phyloP scores from a whole-genome alignment of 257 asterid species.

The Scutellaria barbata region DNA sequence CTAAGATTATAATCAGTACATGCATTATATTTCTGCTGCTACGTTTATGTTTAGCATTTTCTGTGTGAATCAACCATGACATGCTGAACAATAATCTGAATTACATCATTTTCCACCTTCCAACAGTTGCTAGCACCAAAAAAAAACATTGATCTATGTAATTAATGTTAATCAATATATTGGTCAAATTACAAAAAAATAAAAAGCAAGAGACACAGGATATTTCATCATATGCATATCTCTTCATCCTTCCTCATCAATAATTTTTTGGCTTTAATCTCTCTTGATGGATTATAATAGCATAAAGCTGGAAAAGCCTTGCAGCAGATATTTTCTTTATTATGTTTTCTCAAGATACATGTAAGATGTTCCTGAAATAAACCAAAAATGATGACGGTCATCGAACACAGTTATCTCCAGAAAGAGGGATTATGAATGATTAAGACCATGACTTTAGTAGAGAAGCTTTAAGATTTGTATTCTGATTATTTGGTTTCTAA shows the following conservation, averaged over 20 bases:
- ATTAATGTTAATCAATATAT: no score
- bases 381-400: not conserved
- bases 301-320: not conserved
- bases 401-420: no score
- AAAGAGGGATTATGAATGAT: not conserved
- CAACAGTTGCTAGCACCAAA: no score
- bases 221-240: no score
- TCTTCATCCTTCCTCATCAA: not conserved
- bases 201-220: not conserved
- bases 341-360: not conserved
- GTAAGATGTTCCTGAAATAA: no score
- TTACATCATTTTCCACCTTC: not conserved
- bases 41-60: not conserved
- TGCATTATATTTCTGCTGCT: slow-evolving; percentile 8
- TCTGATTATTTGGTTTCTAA: not conserved
- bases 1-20: not conserved
- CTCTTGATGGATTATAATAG: not conserved
- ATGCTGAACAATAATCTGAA: not conserved
- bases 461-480: not conserved
- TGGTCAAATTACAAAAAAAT: not conserved
- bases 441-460: not conserved
- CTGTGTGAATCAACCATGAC: slow-evolving; percentile 1
- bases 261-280: not conserved
- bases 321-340: not conserved
- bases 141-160: not conserved